phyloP scores from a whole-genome alignment of 2,329 filamentous ascomycete species.

The Sphaerulina musiva region DNA sequence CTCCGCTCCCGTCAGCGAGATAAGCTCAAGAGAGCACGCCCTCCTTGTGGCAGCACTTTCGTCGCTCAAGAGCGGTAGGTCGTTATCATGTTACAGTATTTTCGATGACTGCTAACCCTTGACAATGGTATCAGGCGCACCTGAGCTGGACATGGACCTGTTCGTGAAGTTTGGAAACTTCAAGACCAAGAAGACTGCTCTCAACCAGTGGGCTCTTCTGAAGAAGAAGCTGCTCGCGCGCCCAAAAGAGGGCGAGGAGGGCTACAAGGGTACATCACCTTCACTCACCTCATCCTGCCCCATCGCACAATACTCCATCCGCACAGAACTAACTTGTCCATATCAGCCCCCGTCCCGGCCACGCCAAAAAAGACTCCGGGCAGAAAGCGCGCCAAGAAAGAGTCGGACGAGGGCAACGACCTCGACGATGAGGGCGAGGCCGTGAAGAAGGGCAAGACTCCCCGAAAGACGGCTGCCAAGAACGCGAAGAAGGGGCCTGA shows the following conservation, averaged over 20 bases:
- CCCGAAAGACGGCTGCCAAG: conserved; percentile 8
- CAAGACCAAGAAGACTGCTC: conserved; percentile 28
- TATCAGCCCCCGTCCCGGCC: neutral
- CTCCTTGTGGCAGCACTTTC: conserved; percentile 28
- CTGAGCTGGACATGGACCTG: conserved; percentile 33
- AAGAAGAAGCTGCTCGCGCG: conserved; percentile 31
- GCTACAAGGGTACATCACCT: conserved; percentile 6
- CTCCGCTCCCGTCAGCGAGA: conserved; percentile 1
- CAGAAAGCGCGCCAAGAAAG: conserved; percentile 17
- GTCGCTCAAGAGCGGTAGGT: conserved; percentile 26
- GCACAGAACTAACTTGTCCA: neutral
- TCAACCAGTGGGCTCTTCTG: conserved; percentile 33
- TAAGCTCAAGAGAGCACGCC: conserved; percentile 29
- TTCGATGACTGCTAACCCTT: neutral
- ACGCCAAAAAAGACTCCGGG: conserved; percentile 11
- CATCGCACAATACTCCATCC: neutral
- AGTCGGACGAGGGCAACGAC: conserved; percentile 23
- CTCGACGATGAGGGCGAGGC: conserved; percentile 12
- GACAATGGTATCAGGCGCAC: conserved; percentile 16
- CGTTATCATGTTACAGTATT: no score
- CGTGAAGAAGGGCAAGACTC: conserved; percentile 16
- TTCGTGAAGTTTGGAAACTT: conserved; percentile 26
- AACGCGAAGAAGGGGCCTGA: conserved; percentile 14
- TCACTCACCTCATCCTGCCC: neutral
- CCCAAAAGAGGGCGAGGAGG: conserved; percentile 15